Base-by-base conservation (phyloP, 1,139 yeast species). In the Geotrichum europaeum region DNA sequence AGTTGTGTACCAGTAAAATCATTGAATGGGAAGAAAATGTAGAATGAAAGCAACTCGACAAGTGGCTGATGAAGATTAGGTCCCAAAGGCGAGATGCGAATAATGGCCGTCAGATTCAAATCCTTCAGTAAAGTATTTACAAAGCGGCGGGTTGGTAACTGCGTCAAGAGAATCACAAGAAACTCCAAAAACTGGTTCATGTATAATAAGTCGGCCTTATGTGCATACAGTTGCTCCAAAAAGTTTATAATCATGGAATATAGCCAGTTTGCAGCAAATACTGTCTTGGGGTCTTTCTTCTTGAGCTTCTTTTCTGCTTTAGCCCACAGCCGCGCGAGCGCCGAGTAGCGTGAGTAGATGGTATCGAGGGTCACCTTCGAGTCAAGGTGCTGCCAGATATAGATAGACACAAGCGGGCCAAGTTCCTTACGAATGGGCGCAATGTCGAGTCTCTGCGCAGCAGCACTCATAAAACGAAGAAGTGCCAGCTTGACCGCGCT, bases 111-210 rank as follows among this genome's bases (percentile, higher is more conserved):
- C 18, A 74, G 66, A 57, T 70, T 68, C 36, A 65, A 25, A 30
- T 73, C 73, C 49, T 72, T 70, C 49, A 80, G 43, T 6, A 80
- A 52, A 0, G 76, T 65, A 60, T 73, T 75, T 2, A 75, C 60
- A 61, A 72, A 78, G 53, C 75, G 65, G 61, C 84, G 70, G 0
- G 83, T 75, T 0, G 82, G 79, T 15, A 76, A 66, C 61, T 78
- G 81, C 0, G 81, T 75, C 7, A 80, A 59, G 0, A 78, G 63
- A 13, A 67, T 60, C n/a, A 71, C 65, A 22, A 79, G 56, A 24
- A 79, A 62, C 25, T 67, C 60, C 15, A 77, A 34, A 1, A 72
- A 60, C 18, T 66, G 55, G 47, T 55, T 49, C 22, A 50, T 50
- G 36, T 56, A 62, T 6, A 15, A 30, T 20, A 56, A 18, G 9